phyloP scores from a whole-genome alignment of 495 filamentous ascomycete species.

The Coniosporium apollinis region DNA sequence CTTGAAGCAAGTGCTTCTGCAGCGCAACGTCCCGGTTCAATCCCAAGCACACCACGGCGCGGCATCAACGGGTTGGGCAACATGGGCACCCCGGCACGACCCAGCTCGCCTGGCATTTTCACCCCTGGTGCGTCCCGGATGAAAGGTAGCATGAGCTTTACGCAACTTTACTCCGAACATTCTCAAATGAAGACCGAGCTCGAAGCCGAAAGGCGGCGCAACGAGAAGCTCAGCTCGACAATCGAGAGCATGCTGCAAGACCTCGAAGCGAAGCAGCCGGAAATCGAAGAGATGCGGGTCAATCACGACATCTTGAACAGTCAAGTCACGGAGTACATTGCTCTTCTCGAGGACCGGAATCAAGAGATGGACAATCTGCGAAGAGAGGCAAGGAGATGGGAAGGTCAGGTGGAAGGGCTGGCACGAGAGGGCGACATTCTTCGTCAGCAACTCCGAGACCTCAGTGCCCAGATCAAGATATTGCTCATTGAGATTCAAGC shows the following conservation, averaged over 20 bases:
- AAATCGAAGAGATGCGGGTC: constrained; percentile 41
- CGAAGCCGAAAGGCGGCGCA: constrained; percentile 49
- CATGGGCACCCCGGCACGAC: constrained; percentile 34
- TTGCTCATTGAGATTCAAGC: constrained; percentile 68
- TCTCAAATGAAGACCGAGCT: constrained; percentile 41
- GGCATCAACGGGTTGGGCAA: constrained; percentile 32
- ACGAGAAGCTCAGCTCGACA: constrained; percentile 49
- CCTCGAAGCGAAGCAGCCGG: constrained; percentile 40
- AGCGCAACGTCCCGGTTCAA: constrained; percentile 18
- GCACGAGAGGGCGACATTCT: constrained; percentile 62
- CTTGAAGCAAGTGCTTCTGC: constrained; percentile 35
- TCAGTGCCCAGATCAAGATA: constrained; percentile 77
- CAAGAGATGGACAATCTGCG: constrained; percentile 38
- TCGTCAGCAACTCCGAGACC: constrained; percentile 75
- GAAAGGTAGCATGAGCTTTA: constrained; percentile 43
- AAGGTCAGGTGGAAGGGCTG: constrained; percentile 51
- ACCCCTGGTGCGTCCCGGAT: constrained; percentile 40
- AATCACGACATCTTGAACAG: constrained; percentile 37
- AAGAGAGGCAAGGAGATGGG: constrained; percentile 51
- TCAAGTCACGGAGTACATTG: constrained; percentile 69
- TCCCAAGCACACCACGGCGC: constrained; percentile 41
- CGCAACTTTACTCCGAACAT: constrained; percentile 52
- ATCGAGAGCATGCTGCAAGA: constrained; percentile 64
- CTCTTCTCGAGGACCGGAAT: constrained; percentile 38
- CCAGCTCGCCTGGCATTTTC: constrained; percentile 35